Evolutionary conservation across 805 yeast species (phyloP).

Genomic region (Schwanniomyces occidentalis): DNA sequence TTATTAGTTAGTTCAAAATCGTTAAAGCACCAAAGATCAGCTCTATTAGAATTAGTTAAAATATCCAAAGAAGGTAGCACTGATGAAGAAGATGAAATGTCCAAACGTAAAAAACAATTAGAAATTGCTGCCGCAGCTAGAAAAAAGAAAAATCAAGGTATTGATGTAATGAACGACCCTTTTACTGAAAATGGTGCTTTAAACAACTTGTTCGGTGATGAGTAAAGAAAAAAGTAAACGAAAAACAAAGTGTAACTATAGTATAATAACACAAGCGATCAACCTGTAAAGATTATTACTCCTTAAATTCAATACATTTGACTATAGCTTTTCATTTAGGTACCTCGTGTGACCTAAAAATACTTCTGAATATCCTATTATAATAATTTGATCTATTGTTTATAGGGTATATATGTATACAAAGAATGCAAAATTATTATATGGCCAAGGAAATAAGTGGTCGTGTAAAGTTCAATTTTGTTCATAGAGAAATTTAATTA

Average conservation of each 20-base stretch:
- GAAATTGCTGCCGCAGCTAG: conserved; percentile 47
- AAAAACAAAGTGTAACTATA: conserved; percentile 3
- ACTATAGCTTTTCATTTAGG: too few relatives aligned
- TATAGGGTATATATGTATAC: too few relatives aligned
- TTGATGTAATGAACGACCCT: conserved; percentile 72
- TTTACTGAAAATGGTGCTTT: conserved; percentile 67
- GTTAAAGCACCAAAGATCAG: conserved; percentile 76
- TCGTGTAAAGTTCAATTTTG: background rate
- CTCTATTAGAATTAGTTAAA: conserved; percentile 74
- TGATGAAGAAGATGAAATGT: conserved; percentile 33
- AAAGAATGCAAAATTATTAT: too few relatives aligned
- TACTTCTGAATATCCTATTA: too few relatives aligned
- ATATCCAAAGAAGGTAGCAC: conserved; percentile 48
- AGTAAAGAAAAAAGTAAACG: too few relatives aligned
- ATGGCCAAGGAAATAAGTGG: background rate
- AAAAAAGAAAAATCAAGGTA: conserved; percentile 44
- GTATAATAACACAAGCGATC: too few relatives aligned
- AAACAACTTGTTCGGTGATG: conserved; percentile 56
- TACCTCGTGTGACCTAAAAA: too few relatives aligned
- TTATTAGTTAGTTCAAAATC: conserved; percentile 64
- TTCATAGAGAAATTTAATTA: too few relatives aligned
- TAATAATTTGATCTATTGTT: too few relatives aligned
- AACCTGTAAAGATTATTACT: too few relatives aligned
- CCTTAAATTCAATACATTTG: too few relatives aligned
- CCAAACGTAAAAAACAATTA: conserved; percentile 53